Evolutionary conservation across 352 stramenopile species (phyloP).

Genomic region (Pythium brachiatum): DNA sequence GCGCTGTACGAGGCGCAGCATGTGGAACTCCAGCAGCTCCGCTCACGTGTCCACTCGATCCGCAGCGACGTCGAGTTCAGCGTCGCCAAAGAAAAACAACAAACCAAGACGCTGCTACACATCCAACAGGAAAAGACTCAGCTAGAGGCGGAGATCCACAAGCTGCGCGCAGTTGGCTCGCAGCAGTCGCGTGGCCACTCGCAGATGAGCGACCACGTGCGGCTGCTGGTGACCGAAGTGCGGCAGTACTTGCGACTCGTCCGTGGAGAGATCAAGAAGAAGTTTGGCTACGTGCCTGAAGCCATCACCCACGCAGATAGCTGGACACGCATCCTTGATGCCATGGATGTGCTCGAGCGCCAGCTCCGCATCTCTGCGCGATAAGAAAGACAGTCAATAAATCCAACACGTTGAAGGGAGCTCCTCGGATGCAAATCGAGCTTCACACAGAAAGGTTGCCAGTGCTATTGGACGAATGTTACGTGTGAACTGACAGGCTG

Average conservation of each 20-base stretch:
- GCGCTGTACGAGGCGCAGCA: constrained; percentile 46
- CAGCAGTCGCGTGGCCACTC: constrained; percentile 31
- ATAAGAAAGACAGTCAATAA: not conserved
- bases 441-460: too few species aligned
- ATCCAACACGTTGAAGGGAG: constrained; percentile 4
- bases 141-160: constrained; percentile 24
- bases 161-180: constrained; percentile 12
- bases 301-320: constrained; percentile 59
- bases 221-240: constrained; percentile 53
- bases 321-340: constrained; percentile 59
- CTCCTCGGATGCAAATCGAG: not conserved
- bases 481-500: too few species aligned
- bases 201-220: constrained; percentile 45
- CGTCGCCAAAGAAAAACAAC: constrained; percentile 32
- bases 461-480: too few species aligned
- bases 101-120: constrained; percentile 12
- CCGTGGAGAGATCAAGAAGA: constrained; percentile 69
- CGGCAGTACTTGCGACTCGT: constrained; percentile 69
- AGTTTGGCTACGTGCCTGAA: constrained; percentile 81
- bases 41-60: constrained; percentile 29
- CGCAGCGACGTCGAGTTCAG: constrained; percentile 20
- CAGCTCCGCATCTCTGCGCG: constrained; percentile 23
- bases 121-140: constrained; percentile 20
- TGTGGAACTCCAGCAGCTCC: constrained; percentile 41
- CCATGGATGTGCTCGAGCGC: constrained; percentile 51